Percentiles rank a stretch among this genome's conserved stretches.
Evolutionary conservation across 2,329 filamentous ascomycete species (phyloP).

Genomic region (Colletotrichum plurivorum): DNA sequence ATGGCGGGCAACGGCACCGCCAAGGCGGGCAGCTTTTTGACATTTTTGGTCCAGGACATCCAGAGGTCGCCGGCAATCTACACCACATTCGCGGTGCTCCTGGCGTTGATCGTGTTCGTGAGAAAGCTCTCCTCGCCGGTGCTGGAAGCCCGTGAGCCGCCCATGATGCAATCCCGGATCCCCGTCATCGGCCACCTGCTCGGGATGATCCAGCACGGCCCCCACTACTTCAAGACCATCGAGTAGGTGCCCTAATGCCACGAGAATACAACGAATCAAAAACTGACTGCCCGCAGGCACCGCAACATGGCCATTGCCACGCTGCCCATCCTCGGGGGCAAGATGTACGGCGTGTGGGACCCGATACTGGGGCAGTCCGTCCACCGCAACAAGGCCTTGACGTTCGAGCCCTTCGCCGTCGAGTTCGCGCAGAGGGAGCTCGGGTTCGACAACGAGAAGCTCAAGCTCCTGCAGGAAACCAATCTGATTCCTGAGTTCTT

Average conservation of each 20-base stretch:
- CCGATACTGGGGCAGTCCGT: slow-evolving; percentile 55
- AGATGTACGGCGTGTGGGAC: slow-evolving; percentile 60
- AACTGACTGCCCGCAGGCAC: background rate
- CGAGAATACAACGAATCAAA: background rate
- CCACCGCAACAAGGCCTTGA: slow-evolving; percentile 56
- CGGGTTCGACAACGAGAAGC: slow-evolving; percentile 49
- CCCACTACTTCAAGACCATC: slow-evolving; percentile 54
- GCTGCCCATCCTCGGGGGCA: slow-evolving; percentile 58
- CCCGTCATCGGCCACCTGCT: slow-evolving; percentile 63
- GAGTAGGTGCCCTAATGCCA: slow-evolving; percentile 49
- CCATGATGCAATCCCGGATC: slow-evolving; percentile 55
- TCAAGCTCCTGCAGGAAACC: slow-evolving; percentile 42
- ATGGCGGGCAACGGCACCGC: slow-evolving; percentile 19
- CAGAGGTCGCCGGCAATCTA: slow-evolving; percentile 17
- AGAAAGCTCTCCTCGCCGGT: slow-evolving; percentile 11
- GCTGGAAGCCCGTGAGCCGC: slow-evolving; percentile 57
- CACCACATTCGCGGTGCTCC: background rate
- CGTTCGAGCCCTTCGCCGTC: slow-evolving; percentile 57
- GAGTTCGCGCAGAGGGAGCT: slow-evolving; percentile 56
- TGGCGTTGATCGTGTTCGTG: slow-evolving; percentile 7
- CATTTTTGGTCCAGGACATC: slow-evolving; percentile 1
- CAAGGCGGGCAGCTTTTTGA: slow-evolving; percentile 11
- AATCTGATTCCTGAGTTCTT: slow-evolving; percentile 24
- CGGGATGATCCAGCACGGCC: slow-evolving; percentile 54
- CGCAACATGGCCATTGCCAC: slow-evolving; percentile 57